Base-by-base conservation (phyloP, 768 basidiomycete genomes). In the Scleroderma citrinum region DNA sequence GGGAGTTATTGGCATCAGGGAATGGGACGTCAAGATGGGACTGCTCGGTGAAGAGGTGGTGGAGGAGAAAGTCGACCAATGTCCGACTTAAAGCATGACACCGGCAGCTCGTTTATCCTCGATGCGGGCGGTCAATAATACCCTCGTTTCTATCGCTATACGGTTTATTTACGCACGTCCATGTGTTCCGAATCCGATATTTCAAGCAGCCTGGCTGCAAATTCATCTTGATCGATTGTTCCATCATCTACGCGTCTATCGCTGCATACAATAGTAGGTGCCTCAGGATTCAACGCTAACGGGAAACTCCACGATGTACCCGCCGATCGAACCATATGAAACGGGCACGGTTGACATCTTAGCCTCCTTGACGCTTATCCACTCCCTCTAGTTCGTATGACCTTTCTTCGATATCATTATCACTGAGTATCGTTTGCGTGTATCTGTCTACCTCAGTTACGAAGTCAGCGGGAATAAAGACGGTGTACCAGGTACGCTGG, bases 401-500 rank as follows among this genome's bases (percentile, higher is more conserved):
- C 30, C 16, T 23, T 46, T 54, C 67, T 51, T 46, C 8, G 5
- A 21, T 26, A 2, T 44, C 47, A 29, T 36, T 13, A 43, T 26
- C 16, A n/a, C n/a, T 39, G 13, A 45, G 47, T 12, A 11, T 40
- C 53, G 3, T 55, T 48, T 12, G 36, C 39, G 42, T 12, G 32
- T 16, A 11, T 11, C 24, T 19, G 24, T 39, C 19, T 48, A 39
- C 44, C 39, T 16, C 56, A 92, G 91, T 70, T 92, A 87, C 59
- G 89, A 92, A 66, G 58, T 92, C 44, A 81, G 81, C 56, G 91
- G 91, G 35, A 92, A 87, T 59, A 80, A 80, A 55, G 72, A 82
- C 36, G 91, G 89, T 19, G 74, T 70, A 47, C 87, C 91, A 64
- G 87, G 90, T 83, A 60, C 35, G 69, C 56, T 34, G 21, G 40